Conservation (phyloP, 2,329 filamentous ascomycete species). For the Ophiostoma pallidulum region DNA sequence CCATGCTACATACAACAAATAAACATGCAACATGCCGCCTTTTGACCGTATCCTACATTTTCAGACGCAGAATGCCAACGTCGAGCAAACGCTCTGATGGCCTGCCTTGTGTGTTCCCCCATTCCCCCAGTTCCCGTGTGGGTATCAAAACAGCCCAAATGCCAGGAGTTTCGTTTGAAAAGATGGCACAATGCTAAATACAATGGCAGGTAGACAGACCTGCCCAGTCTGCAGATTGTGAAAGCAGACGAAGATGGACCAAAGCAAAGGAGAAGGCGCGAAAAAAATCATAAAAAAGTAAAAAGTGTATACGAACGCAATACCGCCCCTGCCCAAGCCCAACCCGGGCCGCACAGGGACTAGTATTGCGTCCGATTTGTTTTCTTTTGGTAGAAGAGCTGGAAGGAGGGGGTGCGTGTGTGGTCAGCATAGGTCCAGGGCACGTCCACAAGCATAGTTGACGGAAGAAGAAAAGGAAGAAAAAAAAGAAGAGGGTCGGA, state of each 20-base stretch:
- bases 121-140: not conserved
- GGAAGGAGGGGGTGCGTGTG: too few species aligned
- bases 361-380: constrained; percentile 54
- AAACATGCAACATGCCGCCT: too few species aligned
- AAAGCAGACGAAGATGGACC: too few species aligned
- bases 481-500: too few species aligned
- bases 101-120: too few species aligned
- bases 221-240: too few species aligned
- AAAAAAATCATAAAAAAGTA: not conserved
- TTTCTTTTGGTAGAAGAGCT: constrained; percentile 59
- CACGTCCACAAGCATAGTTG: not conserved
- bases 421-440: not conserved
- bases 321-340: constrained; percentile 26
- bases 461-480: not conserved
- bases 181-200: not conserved
- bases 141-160: constrained; percentile 11
- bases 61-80: too few species aligned
- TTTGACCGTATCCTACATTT: too few species aligned
- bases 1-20: too few species aligned
- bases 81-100: too few species aligned
- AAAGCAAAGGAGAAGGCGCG: not conserved
- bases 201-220: not conserved
- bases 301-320: too few species aligned
- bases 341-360: constrained; percentile 37
- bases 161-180: not conserved